Conservation (phyloP, 768 basidiomycete species). For the Filobasidium wieringae region DNA sequence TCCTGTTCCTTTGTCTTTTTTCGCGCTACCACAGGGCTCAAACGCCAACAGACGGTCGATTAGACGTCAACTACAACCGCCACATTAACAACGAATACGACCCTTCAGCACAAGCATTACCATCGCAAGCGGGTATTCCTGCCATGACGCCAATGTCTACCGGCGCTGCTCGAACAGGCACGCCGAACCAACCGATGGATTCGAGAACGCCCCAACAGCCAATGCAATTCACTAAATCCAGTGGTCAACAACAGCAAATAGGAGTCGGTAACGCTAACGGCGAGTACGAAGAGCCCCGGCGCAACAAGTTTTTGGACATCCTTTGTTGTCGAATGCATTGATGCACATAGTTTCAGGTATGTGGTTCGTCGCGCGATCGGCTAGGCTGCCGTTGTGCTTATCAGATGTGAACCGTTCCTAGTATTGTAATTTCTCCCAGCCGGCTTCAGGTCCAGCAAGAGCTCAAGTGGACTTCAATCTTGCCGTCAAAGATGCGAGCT, state of each 20-base stretch:
- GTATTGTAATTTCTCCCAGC: too few relatives aligned
- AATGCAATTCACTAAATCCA: constrained; percentile 11
- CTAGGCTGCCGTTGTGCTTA: too few relatives aligned
- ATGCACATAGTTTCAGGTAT: too few relatives aligned
- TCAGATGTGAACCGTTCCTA: too few relatives aligned
- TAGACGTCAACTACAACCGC: constrained; percentile 13
- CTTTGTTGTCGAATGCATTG: constrained; percentile 9
- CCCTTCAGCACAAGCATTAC: constrained; percentile 27
- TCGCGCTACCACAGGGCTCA: constrained; percentile 7
- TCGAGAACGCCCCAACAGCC: constrained; percentile 6
- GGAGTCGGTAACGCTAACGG: constrained; percentile 29
- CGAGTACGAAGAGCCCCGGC: constrained; percentile 22
- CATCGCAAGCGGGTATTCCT: constrained; percentile 27
- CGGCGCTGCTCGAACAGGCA: constrained; percentile 8
- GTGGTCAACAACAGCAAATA: constrained; percentile 18
- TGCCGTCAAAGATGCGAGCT: too few relatives aligned
- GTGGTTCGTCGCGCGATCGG: too few relatives aligned
- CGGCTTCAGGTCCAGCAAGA: too few relatives aligned
- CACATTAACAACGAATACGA: constrained; percentile 25
- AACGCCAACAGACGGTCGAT: constrained; percentile 16
- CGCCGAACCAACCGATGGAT: constrained; percentile 17
- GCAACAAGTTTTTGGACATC: constrained; percentile 31
- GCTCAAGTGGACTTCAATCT: too few relatives aligned
- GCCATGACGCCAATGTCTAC: constrained; percentile 34
- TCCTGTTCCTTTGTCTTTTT: background rate